Conservation (phyloP, 2,329 filamentous ascomycete genomes). For the Curvularia hawaiiensis region DNA sequence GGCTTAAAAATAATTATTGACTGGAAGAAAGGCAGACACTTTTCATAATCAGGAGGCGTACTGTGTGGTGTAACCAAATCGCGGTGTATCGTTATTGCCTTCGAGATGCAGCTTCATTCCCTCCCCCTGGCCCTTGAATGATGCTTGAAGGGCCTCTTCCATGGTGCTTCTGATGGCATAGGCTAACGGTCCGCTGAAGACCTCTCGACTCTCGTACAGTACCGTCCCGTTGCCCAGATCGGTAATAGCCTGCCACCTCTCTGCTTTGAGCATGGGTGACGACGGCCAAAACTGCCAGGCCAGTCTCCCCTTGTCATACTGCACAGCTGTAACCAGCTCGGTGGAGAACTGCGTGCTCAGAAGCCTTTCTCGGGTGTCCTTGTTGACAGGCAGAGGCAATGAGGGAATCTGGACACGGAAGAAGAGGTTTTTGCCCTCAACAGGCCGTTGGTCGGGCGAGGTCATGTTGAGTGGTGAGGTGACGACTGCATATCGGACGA, state of each 20-base stretch:
- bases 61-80: background rate
- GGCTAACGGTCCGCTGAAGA: conserved; percentile 30
- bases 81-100: background rate
- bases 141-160: conserved; percentile 27
- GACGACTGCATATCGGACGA: conserved; percentile 35
- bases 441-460: conserved; percentile 31
- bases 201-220: conserved; percentile 41
- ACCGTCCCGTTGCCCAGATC: conserved; percentile 29
- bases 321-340: conserved; percentile 39
- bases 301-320: conserved; percentile 29
- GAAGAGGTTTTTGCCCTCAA: conserved; percentile 29
- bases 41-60: background rate
- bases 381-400: conserved; percentile 34
- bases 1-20: background rate
- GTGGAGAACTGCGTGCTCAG: conserved; percentile 30
- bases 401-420: conserved; percentile 39
- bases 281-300: conserved; percentile 31
- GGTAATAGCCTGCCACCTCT: conserved; percentile 39
- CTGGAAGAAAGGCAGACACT: background rate
- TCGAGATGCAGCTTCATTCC: conserved; percentile 33
- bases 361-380: conserved; percentile 32
- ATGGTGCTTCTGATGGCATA: conserved; percentile 17
- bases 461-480: conserved; percentile 26
- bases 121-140: conserved; percentile 36
- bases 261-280: conserved; percentile 19